These are phyloP conservation scores for Blastobotrys americana DNA, from an alignment of 805 yeast species.

Conservation along the genomic window DNA sequence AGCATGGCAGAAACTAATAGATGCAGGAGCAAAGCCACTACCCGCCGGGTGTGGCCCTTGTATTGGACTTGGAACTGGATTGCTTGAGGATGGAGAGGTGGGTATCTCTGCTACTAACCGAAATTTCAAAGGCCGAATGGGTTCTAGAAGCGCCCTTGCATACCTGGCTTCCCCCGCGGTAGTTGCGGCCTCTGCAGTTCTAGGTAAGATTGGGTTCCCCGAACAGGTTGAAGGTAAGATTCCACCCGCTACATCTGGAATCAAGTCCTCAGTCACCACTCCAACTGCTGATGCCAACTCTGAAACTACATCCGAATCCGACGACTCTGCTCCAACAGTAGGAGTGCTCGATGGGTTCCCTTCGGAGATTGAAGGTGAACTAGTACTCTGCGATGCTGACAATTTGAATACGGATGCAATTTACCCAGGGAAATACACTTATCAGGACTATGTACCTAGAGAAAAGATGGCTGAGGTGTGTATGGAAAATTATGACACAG, in stretches of 20 bases:
- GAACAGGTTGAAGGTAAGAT: slow-evolving; percentile 65
- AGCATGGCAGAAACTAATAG: slow-evolving; percentile 83
- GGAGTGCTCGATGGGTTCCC: slow-evolving; percentile 93
- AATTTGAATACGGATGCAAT: slow-evolving; percentile 93
- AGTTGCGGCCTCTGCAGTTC: slow-evolving; percentile 96
- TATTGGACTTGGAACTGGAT: slow-evolving; percentile 93
- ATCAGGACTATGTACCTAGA: slow-evolving; percentile 92
- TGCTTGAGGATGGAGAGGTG: slow-evolving; percentile 90
- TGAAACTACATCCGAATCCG: slow-evolving; percentile 25
- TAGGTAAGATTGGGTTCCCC: slow-evolving; percentile 90
- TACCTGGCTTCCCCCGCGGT: slow-evolving; percentile 96
- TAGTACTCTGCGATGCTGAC: slow-evolving; percentile 94
- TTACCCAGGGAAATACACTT: slow-evolving; percentile 97
- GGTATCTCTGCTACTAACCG: slow-evolving; percentile 98
- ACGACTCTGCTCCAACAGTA: slow-evolving; percentile 33
- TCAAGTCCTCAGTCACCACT: slow-evolving; percentile 35
- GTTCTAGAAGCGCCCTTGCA: slow-evolving; percentile 92
- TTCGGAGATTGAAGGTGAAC: slow-evolving; percentile 76
- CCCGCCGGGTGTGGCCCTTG: slow-evolving; percentile 99
- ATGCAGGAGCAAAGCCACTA: slow-evolving; percentile 89
- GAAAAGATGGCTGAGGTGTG: slow-evolving; percentile 98
- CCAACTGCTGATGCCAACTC: slow-evolving; percentile 23
- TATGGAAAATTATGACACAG: slow-evolving; percentile 97
- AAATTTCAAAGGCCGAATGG: slow-evolving; percentile 99
- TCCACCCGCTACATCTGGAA: slow-evolving; percentile 44